A percentile compares a stretch with the other conserved stretches of the same genome.
These are phyloP conservation scores for Penicillium sp. DNA, from an alignment of 2,329 filamentous ascomycete species.

Conservation along the genomic window DNA sequence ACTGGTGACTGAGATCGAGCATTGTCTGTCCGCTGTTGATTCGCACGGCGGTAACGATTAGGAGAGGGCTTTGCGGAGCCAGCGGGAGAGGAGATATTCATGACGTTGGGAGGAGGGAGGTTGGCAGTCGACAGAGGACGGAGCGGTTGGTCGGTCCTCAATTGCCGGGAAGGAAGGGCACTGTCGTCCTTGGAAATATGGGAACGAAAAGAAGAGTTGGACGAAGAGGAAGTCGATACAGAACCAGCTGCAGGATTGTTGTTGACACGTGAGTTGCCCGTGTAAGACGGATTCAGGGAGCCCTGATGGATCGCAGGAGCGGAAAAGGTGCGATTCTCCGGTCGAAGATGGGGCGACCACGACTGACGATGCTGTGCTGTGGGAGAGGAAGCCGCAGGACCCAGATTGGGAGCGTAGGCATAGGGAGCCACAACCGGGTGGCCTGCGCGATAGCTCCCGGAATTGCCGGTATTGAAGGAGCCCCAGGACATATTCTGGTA, in stretches of 20 bases:
- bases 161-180: slow-evolving; percentile 49
- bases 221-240: slow-evolving; percentile 59
- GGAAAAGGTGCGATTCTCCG: slow-evolving; percentile 62
- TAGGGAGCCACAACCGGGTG: slow-evolving; percentile 75
- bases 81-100: slow-evolving; percentile 56
- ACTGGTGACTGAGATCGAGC: slow-evolving; percentile 30
- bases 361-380: slow-evolving; percentile 60
- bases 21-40: slow-evolving; percentile 63
- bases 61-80: slow-evolving; percentile 69
- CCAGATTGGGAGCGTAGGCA: slow-evolving; percentile 74
- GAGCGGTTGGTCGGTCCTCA: slow-evolving; percentile 43
- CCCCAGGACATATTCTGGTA: slow-evolving; percentile 50
- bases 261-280: slow-evolving; percentile 44
- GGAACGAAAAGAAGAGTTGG: slow-evolving; percentile 55
- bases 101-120: slow-evolving; percentile 59
- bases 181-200: slow-evolving; percentile 58
- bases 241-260: slow-evolving; percentile 60
- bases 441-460: slow-evolving; percentile 55
- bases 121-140: slow-evolving; percentile 57
- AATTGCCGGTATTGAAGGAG: slow-evolving; percentile 48
- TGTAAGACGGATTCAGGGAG: slow-evolving; percentile 39
- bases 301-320: slow-evolving; percentile 56
- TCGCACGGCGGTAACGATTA: slow-evolving; percentile 79
- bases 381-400: slow-evolving; percentile 44
- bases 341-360: slow-evolving; percentile 61